Percentiles rank a stretch among this genome's conserved stretches.
Conservation (phyloP, 192 early-diverging fungal species). For the Lunasporangiospora selenospora region DNA sequence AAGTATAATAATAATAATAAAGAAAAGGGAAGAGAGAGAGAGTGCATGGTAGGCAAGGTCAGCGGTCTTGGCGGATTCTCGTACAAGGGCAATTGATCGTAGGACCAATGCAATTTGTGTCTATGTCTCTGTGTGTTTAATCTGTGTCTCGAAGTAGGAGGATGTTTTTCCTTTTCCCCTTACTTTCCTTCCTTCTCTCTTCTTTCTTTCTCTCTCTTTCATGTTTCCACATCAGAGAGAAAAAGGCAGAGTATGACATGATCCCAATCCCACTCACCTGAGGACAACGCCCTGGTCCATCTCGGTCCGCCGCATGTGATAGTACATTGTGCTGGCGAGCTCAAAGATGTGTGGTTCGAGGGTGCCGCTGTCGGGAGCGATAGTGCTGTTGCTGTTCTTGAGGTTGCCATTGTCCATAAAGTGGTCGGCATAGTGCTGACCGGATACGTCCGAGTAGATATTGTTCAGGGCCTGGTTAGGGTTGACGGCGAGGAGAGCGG, state of each 20-base stretch:
- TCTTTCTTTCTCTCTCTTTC: no score
- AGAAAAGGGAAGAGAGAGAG: background rate
- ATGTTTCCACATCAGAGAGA: no score
- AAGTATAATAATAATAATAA: background rate
- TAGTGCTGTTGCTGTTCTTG: background rate
- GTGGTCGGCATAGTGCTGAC: slow-evolving; percentile 58
- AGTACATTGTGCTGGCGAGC: slow-evolving; percentile 71
- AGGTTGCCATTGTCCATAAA: slow-evolving; percentile 22
- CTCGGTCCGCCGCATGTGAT: slow-evolving; percentile 68
- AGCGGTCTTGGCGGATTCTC: no score
- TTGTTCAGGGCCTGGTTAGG: slow-evolving; percentile 54
- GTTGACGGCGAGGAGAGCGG: slow-evolving; percentile 58
- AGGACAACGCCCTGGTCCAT: slow-evolving; percentile 73
- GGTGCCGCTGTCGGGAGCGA: background rate
- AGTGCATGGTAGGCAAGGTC: no score
- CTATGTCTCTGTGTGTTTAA: no score
- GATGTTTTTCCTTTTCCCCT: no score
- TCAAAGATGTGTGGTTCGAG: slow-evolving; percentile 74
- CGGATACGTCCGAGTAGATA: slow-evolving; percentile 51
- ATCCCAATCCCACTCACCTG: no score
- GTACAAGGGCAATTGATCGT: no score
- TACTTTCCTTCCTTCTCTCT: no score
- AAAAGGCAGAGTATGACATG: no score
- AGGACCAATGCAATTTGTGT: no score
- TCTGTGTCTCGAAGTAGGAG: no score